Evolutionary conservation across 305 asterid genomes (phyloP).

Genomic region (Fraxinus xanthoxyloides): DNA sequence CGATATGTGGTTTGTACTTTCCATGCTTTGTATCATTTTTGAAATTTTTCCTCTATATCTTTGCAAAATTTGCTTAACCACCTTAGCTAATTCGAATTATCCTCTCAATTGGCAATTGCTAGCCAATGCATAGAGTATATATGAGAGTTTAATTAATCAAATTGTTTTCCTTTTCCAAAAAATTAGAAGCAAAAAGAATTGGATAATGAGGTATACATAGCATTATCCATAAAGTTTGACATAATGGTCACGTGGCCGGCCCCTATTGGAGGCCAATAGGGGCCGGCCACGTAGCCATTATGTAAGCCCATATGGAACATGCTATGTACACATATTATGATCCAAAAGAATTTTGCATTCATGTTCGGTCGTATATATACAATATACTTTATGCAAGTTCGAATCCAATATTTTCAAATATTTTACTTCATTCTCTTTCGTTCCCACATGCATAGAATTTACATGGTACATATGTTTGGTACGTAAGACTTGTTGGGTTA

Average conservation of each 20-base stretch:
- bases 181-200: too few relatives aligned
- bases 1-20: constrained; percentile 13
- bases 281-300: too few relatives aligned
- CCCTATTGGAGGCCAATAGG: too few relatives aligned
- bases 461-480: neutral
- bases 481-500: neutral
- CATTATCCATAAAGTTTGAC: too few relatives aligned
- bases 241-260: too few relatives aligned
- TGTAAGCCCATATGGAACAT: too few relatives aligned
- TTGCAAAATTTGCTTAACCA: constrained; percentile 18
- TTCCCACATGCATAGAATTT: neutral
- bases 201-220: too few relatives aligned
- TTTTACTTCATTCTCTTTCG: neutral
- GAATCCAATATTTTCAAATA: too few relatives aligned
- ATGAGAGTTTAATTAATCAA: neutral
- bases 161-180: too few relatives aligned
- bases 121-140: neutral
- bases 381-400: neutral
- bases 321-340: too few relatives aligned
- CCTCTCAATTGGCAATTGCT: neutral
- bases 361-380: too few relatives aligned
- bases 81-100: neutral
- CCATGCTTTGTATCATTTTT: constrained; percentile 9
- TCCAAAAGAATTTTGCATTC: neutral
- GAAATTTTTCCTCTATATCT: constrained; percentile 10